Evolutionary conservation across 2,329 filamentous ascomycete species (phyloP), one percentile per base, ranked within the genome.

Genomic region (Colletotrichum musicola): DNA sequence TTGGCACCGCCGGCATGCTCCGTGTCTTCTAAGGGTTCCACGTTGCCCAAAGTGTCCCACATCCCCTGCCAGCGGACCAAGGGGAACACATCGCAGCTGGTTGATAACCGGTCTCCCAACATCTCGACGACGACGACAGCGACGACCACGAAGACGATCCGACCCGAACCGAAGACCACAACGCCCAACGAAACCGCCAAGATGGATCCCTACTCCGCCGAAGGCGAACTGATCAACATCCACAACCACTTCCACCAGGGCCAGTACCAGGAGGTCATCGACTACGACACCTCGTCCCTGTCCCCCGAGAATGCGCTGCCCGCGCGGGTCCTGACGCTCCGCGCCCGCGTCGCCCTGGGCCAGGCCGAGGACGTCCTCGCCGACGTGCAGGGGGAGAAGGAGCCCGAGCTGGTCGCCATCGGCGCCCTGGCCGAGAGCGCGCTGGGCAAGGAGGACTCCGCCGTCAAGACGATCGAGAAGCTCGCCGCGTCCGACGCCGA

Each of bases 251-350:
- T 92, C 82, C 87, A 91, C 80, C 89, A 91, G 80, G 94, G 93
- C 77, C 95, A 97, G 85, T 97, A 93, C 86, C 88, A 93, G 77
- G 86, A 91, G 77, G 95, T 97, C 72, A 81, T 97, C 81, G 92
- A 96, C 83, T 97, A 94, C 82, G 92, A 97, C 81, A 92, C 90
- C 50, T 90, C 92, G 6, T 85, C 90, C 68, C 92, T 98, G 77
- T 96, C 93, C 51, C 74, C 90, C 71, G 89, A 92, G 75, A 98
- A 98, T 82, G 85, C 86, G 54, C 85, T 94, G 14, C 89, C 93
- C 49, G 92, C 93, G 47, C 90, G 90, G 67, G 83, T 97, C 51
- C 89, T 98, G 64, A 86, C 92, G 78, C 89, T 95, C 71, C 93
- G 96, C 78, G 90, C 95, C 50, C 92, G 91, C 77, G 89, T 97